phyloP scores from a whole-genome alignment of 2,329 filamentous ascomycete genomes.

The Hypoxylon sp. region DNA sequence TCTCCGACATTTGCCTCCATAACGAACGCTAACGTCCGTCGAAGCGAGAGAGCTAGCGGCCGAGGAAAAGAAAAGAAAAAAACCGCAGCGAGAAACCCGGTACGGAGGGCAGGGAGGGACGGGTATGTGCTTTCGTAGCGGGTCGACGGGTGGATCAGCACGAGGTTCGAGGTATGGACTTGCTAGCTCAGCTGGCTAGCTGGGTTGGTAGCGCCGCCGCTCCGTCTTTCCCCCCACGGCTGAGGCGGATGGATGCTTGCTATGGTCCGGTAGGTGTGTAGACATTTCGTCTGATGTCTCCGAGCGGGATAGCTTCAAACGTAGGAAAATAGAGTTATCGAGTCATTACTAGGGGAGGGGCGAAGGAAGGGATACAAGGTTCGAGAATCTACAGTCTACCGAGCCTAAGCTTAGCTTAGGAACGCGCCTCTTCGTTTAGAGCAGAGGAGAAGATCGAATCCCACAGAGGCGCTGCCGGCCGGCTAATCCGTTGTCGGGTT shows the following conservation, averaged over 20 bases:
- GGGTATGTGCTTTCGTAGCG: not conserved
- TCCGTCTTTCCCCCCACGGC: too few relatives aligned
- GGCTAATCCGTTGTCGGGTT: constrained; percentile 17
- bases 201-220: too few relatives aligned
- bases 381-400: too few relatives aligned
- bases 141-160: not conserved
- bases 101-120: constrained; percentile 11
- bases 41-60: too few relatives aligned
- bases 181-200: too few relatives aligned
- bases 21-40: not conserved
- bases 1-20: constrained; percentile 10
- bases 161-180: not conserved
- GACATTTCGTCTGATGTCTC: constrained; percentile 17
- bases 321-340: constrained; percentile 17
- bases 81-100: constrained; percentile 19
- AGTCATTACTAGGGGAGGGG: too few relatives aligned
- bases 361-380: too few relatives aligned
- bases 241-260: constrained; percentile 13
- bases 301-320: not conserved
- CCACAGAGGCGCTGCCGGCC: not conserved
- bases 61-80: too few relatives aligned
- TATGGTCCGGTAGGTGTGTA: too few relatives aligned
- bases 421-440: too few relatives aligned
- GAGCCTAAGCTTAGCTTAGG: constrained; percentile 7
- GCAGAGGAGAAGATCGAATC: too few relatives aligned